These are phyloP conservation scores for Magnolia changhungtana DNA, from an alignment of 164 flowering plant genomes.

Conservation along the genomic window DNA sequence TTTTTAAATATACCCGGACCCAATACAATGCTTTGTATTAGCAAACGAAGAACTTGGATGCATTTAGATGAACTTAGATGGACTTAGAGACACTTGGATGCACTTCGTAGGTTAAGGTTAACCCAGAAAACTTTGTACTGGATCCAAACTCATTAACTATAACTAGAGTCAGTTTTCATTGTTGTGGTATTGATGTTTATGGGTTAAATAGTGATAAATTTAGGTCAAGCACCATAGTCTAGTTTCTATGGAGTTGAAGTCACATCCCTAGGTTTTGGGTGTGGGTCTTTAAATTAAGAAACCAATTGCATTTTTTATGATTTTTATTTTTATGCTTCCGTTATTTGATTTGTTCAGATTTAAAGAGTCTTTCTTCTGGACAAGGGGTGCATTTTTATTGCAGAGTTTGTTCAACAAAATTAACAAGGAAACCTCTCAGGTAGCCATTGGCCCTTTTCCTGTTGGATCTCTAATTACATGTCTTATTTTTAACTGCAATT, in stretches of 20 bases:
- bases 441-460: constrained; percentile 9
- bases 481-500: no score
- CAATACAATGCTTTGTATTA: no score
- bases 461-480: background rate
- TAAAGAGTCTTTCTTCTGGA: constrained; percentile 41
- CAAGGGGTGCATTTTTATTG: constrained; percentile 70
- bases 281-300: background rate
- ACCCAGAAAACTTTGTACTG: no score
- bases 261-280: background rate
- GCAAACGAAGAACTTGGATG: no score
- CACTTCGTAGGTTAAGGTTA: no score
- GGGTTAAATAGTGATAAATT: no score
- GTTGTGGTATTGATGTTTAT: background rate
- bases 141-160: no score
- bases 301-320: background rate
- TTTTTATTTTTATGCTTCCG: constrained; percentile 4
- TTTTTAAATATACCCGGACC: no score
- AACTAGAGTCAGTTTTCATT: background rate
- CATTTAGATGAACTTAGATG: no score
- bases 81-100: no score
- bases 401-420: constrained; percentile 61
- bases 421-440: constrained; percentile 64
- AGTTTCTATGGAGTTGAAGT: background rate
- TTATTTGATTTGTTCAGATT: constrained; percentile 34
- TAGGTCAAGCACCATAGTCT: background rate